Conservation (phyloP, 192 early-diverging fungal genomes). For the Linnemannia zychae region DNA sequence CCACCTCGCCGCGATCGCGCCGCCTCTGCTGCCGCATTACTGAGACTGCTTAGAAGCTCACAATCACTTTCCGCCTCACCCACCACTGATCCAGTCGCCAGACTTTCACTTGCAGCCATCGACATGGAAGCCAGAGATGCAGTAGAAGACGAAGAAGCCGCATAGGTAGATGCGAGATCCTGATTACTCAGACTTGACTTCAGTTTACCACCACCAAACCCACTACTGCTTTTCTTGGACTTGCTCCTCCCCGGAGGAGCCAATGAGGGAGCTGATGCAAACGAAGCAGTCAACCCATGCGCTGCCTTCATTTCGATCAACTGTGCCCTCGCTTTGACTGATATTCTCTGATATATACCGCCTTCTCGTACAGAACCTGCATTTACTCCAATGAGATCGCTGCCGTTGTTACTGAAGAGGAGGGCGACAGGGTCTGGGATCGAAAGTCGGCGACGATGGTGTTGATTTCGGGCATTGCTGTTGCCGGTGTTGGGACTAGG, state of each 20-base stretch:
- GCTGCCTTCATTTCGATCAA: slow-evolving; percentile 23
- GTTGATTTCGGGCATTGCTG: not conserved
- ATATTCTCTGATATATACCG: not conserved
- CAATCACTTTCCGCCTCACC: not conserved
- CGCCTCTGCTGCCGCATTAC: slow-evolving; percentile 33
- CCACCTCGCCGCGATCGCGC: slow-evolving; percentile 32
- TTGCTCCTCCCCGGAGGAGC: not conserved
- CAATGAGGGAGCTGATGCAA: not conserved
- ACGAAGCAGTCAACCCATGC: not conserved
- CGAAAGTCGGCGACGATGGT: not conserved
- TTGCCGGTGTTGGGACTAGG: not conserved
- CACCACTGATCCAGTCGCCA: not conserved
- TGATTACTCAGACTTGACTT: slow-evolving; percentile 12
- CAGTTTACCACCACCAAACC: not conserved
- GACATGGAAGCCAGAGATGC: not conserved
- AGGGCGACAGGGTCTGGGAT: not conserved
- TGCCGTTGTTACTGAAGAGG: not conserved
- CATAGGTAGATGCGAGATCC: not conserved
- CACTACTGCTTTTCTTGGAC: not conserved
- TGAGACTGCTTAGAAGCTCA: slow-evolving; percentile 22
- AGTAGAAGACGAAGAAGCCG: not conserved
- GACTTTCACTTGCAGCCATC: not conserved
- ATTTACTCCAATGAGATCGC: not conserved
- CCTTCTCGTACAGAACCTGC: not conserved
- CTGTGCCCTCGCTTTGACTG: slow-evolving; percentile 26